Conservation (phyloP, 2,329 filamentous ascomycete genomes). For the Metarhizium anisopliae region DNA sequence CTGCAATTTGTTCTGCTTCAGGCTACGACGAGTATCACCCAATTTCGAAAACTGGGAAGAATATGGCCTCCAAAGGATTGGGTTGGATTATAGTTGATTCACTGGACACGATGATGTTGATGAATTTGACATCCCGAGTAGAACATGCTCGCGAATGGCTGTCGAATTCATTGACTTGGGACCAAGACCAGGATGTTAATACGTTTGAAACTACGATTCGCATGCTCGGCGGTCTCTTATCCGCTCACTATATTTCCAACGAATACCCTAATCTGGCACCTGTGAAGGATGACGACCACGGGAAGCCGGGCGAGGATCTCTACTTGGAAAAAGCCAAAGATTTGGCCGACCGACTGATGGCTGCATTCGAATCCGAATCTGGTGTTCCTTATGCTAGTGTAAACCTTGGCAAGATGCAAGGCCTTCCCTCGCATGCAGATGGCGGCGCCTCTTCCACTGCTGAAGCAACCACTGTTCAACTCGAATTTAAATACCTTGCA, state of each 20-base stretch:
- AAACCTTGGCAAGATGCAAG: conserved; percentile 68
- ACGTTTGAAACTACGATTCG: conserved; percentile 97
- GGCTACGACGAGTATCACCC: conserved; percentile 84
- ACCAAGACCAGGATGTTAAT: conserved; percentile 91
- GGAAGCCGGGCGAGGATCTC: conserved; percentile 72
- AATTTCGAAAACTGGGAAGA: conserved; percentile 63
- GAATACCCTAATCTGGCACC: conserved; percentile 73
- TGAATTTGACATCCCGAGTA: conserved; percentile 87
- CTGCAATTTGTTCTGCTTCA: conserved; percentile 18
- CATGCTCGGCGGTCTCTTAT: conserved; percentile 88
- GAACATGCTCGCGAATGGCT: conserved; percentile 86
- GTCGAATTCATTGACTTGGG: conserved; percentile 67
- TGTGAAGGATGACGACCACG: conserved; percentile 60
- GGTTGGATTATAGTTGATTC: conserved; percentile 98
- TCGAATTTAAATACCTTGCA: conserved; percentile 95
- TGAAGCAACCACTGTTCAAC: conserved; percentile 83
- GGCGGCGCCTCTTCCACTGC: conserved; percentile 86
- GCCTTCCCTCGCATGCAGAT: conserved; percentile 75
- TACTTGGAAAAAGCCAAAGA: conserved; percentile 96
- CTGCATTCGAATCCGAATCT: conserved; percentile 79
- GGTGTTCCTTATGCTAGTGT: conserved; percentile 88
- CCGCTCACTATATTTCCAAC: conserved; percentile 90
- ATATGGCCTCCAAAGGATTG: conserved; percentile 83
- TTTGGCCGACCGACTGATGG: conserved; percentile 75
- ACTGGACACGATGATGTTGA: conserved; percentile 92